Evolutionary conservation across 352 stramenopile species (phyloP).

Genomic region (Lagenidium sp.): DNA sequence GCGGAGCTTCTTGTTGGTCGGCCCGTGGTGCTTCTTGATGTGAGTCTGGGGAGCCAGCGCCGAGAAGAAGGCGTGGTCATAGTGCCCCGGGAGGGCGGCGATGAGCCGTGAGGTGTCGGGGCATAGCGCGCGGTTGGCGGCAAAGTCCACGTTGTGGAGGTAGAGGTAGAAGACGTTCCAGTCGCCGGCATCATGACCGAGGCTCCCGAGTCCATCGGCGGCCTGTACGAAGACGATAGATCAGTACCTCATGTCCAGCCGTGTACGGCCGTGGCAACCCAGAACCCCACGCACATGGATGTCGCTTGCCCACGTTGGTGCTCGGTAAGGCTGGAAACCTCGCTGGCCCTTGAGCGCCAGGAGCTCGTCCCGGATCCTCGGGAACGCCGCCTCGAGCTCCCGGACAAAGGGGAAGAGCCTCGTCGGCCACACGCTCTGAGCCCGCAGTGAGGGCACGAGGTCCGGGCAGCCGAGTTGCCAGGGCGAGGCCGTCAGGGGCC

Average conservation of each 20-base stretch:
- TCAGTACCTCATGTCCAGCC: background rate
- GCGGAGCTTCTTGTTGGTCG: slow-evolving; percentile 90
- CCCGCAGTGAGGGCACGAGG: slow-evolving; percentile 35
- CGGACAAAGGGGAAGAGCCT: slow-evolving; percentile 32
- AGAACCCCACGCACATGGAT: slow-evolving; percentile 23
- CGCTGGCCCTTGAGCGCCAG: slow-evolving; percentile 27
- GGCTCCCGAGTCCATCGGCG: slow-evolving; percentile 59
- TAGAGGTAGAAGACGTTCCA: slow-evolving; percentile 88
- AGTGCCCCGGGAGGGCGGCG: slow-evolving; percentile 47
- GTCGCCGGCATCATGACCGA: slow-evolving; percentile 70
- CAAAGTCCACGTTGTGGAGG: slow-evolving; percentile 82
- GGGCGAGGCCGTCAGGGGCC: slow-evolving; percentile 7
- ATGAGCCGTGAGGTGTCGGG: slow-evolving; percentile 49
- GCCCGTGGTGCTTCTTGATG: slow-evolving; percentile 74
- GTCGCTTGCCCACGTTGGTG: slow-evolving; percentile 58
- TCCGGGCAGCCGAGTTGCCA: slow-evolving; percentile 70
- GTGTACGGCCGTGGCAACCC: background rate
- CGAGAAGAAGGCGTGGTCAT: slow-evolving; percentile 86
- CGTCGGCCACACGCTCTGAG: slow-evolving; percentile 40
- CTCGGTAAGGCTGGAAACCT: slow-evolving; percentile 72
- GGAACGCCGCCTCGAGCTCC: slow-evolving; percentile 37
- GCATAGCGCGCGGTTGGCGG: slow-evolving; percentile 52
- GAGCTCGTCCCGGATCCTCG: slow-evolving; percentile 52
- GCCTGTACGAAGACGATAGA: slow-evolving; percentile 18
- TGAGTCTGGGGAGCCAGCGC: slow-evolving; percentile 73